Percentiles rank a stretch among this genome's conserved stretches.
phyloP scores from a whole-genome alignment of 352 stramenopile genomes.

The Phytophthora palmivora region DNA sequence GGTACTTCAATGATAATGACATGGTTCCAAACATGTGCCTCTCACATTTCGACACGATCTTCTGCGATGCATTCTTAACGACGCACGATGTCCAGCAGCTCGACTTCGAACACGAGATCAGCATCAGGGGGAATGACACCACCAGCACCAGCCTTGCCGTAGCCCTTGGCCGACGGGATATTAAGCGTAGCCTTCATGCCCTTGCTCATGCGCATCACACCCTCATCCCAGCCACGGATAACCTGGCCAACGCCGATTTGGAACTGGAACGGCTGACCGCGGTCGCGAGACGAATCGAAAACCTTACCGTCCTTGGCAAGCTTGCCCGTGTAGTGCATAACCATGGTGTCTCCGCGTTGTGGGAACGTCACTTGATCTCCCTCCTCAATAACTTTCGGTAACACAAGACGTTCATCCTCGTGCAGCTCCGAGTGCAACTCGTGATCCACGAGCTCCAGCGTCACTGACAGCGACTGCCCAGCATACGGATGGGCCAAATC shows the following conservation, averaged over 20 bases:
- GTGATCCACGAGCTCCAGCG: conserved; percentile 75
- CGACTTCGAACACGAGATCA: conserved; percentile 94
- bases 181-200: conserved; percentile 92
- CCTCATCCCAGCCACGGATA: conserved; percentile 96
- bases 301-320: conserved; percentile 65
- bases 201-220: conserved; percentile 95
- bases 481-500: conserved; percentile 79
- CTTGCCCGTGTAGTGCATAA: conserved; percentile 89
- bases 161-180: conserved; percentile 94
- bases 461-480: conserved; percentile 80
- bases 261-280: conserved; percentile 83
- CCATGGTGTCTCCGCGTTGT: conserved; percentile 70
- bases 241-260: conserved; percentile 87
- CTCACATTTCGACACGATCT: neutral
- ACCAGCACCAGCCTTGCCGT: conserved; percentile 86
- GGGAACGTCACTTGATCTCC: conserved; percentile 77
- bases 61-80: too few species aligned
- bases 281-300: conserved; percentile 83
- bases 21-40: conserved; percentile 17
- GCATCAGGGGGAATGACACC: conserved; percentile 92
- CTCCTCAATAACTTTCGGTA: conserved; percentile 71
- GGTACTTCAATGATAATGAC: conserved; percentile 6
- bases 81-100: conserved; percentile 87
- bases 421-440: conserved; percentile 52
- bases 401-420: conserved; percentile 65